Percentiles rank a stretch among this genome's conserved stretches.
Conservation (phyloP, 805 yeast species). For the Saccharomyces eubayanus region DNA sequence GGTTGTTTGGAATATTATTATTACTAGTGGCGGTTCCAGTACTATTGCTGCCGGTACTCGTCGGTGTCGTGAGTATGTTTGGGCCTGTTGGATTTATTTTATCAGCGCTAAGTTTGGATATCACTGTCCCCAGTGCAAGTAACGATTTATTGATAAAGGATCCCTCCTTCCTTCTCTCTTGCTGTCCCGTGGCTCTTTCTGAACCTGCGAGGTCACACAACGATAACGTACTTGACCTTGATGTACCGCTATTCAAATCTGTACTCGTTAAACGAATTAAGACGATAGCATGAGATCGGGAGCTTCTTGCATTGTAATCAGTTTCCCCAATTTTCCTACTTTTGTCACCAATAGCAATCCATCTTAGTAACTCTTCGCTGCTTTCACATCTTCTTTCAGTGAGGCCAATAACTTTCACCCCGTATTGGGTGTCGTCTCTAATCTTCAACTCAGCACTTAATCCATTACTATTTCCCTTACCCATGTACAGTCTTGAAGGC, state of each 20-base stretch:
- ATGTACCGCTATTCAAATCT: conserved; percentile 34
- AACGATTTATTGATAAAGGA: conserved; percentile 86
- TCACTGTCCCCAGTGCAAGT: conserved; percentile 86
- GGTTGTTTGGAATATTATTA: conserved; percentile 37
- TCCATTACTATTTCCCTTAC: conserved; percentile 2
- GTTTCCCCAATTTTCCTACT: conserved; percentile 79
- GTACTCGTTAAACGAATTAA: conserved; percentile 50
- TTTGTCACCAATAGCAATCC: conserved; percentile 62
- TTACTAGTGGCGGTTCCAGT: conserved; percentile 17
- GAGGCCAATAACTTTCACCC: conserved; percentile 70
- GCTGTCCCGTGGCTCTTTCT: conserved; percentile 62
- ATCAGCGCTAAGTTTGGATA: conserved; percentile 56
- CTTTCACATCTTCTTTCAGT: conserved; percentile 49
- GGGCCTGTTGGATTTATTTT: conserved; percentile 14
- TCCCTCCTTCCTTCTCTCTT: conserved; percentile 87
- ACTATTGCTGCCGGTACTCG: conserved; percentile 11
- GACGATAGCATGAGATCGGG: conserved; percentile 87
- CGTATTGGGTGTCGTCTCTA: conserved; percentile 65
- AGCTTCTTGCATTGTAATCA: conserved; percentile 77
- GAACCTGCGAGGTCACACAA: conserved; percentile 95
- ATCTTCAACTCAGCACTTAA: conserved; percentile 52
- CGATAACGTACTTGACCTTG: conserved; percentile 53
- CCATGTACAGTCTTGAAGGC: conserved; percentile 10
- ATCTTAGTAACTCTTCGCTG: conserved; percentile 50
- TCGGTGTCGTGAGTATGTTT: background rate